A percentile compares a stretch with the other conserved stretches of the same genome.
These are phyloP conservation scores for Pestalotiopsis sp. DNA, from an alignment of 2,329 filamentous ascomycete species.

Conservation along the genomic window DNA sequence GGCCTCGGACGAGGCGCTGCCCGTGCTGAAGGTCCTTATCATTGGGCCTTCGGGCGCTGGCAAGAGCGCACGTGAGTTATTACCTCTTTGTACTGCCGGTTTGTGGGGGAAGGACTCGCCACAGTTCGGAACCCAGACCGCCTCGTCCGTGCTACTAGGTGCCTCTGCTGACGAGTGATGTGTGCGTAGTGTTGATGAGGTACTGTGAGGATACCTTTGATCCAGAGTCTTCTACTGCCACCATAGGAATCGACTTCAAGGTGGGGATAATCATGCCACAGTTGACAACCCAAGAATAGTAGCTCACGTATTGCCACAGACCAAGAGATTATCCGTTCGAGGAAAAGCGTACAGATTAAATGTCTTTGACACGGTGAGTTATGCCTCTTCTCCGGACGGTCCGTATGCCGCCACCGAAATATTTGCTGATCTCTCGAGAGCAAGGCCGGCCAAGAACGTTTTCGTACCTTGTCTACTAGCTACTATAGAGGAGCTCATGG, in stretches of 20 bases:
- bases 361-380: constrained; percentile 45
- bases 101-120: neutral
- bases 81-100: neutral
- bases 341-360: constrained; percentile 53
- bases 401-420: neutral
- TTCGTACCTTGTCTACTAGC: constrained; percentile 49
- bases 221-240: constrained; percentile 52
- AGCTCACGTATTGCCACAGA: constrained; percentile 29
- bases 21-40: constrained; percentile 53
- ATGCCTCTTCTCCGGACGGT: neutral
- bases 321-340: constrained; percentile 52
- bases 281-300: neutral
- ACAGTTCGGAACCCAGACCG: neutral
- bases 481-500: constrained; percentile 52
- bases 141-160: neutral
- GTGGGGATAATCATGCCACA: constrained; percentile 28
- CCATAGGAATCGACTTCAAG: constrained; percentile 59
- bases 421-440: neutral
- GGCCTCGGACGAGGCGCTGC: constrained; percentile 46
- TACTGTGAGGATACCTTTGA: constrained; percentile 61
- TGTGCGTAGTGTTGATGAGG: constrained; percentile 46
- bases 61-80: constrained; percentile 51
- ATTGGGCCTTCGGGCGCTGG: constrained; percentile 57
- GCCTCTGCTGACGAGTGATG: neutral
- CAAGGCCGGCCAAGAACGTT: constrained; percentile 47